Evolutionary conservation across 345 rosid species (phyloP).

Genomic region (Noccaea caerulescens): DNA sequence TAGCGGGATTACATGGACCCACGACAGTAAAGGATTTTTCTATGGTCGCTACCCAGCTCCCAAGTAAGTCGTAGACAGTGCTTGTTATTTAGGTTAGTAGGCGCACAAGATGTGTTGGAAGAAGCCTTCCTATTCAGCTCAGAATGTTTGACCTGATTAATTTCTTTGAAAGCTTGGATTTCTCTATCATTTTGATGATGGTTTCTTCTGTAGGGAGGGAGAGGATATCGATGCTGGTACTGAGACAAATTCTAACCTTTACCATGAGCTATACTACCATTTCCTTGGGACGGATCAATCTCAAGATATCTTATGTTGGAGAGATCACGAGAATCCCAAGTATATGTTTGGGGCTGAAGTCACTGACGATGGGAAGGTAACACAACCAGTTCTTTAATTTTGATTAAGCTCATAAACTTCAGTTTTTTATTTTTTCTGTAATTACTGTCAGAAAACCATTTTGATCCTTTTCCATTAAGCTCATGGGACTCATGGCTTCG

Average conservation of each 20-base stretch:
- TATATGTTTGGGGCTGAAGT: constrained; percentile 57
- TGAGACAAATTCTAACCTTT: constrained; percentile 80
- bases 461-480: background rate
- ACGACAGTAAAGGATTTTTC: constrained; percentile 85
- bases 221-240: constrained; percentile 86
- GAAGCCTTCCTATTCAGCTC: background rate
- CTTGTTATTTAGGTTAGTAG: constrained; percentile 3
- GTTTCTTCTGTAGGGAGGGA: constrained; percentile 63
- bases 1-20: constrained; percentile 78
- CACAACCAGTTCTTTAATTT: constrained; percentile 1
- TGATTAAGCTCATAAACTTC: background rate
- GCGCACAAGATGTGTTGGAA: background rate
- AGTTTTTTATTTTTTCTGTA: background rate
- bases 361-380: constrained; percentile 89
- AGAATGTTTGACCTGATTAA: background rate
- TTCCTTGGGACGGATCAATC: constrained; percentile 77
- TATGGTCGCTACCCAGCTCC: constrained; percentile 92
- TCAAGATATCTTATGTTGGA: constrained; percentile 90
- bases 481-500: constrained; percentile 5
- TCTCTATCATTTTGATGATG: background rate
- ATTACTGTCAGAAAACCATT: constrained; percentile 2
- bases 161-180: background rate
- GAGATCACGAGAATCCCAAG: constrained; percentile 79
- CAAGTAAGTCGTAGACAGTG: constrained; percentile 50
- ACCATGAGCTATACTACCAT: constrained; percentile 85